Percentiles rank a stretch among this genome's conserved stretches.
phyloP scores from a whole-genome alignment of 352 stramenopile genomes.

The Phytophthora colocasiae region DNA sequence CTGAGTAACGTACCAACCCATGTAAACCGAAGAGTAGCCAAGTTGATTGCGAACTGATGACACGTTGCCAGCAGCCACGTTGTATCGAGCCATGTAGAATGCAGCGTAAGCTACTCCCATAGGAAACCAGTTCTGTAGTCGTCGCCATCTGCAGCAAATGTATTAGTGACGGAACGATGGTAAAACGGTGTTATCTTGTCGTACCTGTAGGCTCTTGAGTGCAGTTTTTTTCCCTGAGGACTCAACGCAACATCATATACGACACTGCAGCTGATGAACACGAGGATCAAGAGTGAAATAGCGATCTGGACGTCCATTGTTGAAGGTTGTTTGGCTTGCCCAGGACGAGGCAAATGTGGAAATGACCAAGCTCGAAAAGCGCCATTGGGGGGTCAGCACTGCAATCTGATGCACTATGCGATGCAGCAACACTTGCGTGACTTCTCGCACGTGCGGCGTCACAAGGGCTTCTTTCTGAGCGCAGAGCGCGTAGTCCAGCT shows the following conservation, averaged over 20 bases:
- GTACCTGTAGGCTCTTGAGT: conserved; percentile 66
- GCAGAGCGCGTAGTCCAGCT: not conserved
- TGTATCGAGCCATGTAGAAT: conserved; percentile 86
- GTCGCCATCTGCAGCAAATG: conserved; percentile 51
- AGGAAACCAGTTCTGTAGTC: conserved; percentile 79
- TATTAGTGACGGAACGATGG: not conserved
- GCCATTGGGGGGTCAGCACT: not conserved
- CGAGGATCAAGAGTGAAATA: conserved; percentile 66
- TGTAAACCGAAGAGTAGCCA: conserved; percentile 71
- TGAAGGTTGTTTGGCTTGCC: conserved; percentile 4
- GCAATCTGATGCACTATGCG: conserved; percentile 14
- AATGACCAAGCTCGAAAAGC: conserved; percentile 31
- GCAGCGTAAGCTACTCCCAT: conserved; percentile 78
- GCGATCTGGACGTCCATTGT: conserved; percentile 39
- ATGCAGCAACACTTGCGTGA: conserved; percentile 22
- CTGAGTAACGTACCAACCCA: conserved; percentile 62
- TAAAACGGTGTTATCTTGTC: not conserved
- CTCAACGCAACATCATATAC: conserved; percentile 74
- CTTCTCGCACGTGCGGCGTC: conserved; percentile 13
- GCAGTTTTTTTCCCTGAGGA: conserved; percentile 53
- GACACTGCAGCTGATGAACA: conserved; percentile 61
- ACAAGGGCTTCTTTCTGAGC: conserved; percentile 23
- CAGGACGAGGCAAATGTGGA: conserved; percentile 13
- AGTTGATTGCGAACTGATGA: conserved; percentile 55
- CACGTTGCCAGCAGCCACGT: conserved; percentile 78